Evolutionary conservation across 1,284 basidiomycete genomes (phyloP).

Genomic region (Erythrobasidium hasegawianum): DNA sequence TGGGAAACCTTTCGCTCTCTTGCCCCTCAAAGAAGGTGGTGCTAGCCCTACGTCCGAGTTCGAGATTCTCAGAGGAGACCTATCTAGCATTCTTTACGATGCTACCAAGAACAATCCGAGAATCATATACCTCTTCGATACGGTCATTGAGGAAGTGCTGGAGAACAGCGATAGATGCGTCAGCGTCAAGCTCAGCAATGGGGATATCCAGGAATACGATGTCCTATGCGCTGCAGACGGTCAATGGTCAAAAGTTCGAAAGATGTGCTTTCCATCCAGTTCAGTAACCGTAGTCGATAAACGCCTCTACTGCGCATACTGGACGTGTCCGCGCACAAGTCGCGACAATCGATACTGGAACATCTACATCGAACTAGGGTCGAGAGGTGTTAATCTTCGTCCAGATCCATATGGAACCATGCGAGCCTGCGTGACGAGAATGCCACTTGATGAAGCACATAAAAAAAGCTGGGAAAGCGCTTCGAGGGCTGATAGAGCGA

Average conservation of each 20-base stretch:
- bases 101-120: conserved; percentile 11
- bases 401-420: conserved; percentile 33
- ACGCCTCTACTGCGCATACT: conserved; percentile 9
- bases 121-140: conserved; percentile 24
- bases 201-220: conserved; percentile 33
- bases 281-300: conserved; percentile 13
- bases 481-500: neutral
- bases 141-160: conserved; percentile 16
- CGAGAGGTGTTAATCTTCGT: neutral
- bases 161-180: conserved; percentile 20
- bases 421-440: conserved; percentile 16
- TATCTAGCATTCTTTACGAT: conserved; percentile 14
- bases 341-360: conserved; percentile 26
- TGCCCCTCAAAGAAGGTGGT: conserved; percentile 38
- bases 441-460: conserved; percentile 12
- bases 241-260: conserved; percentile 30
- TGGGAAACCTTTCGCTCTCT: conserved; percentile 39
- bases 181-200: conserved; percentile 27
- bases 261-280: conserved; percentile 13
- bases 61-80: conserved; percentile 38
- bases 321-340: conserved; percentile 17
- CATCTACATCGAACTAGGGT: conserved; percentile 10
- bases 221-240: conserved; percentile 39
- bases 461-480: neutral
- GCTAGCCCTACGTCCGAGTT: conserved; percentile 30